A percentile compares a stretch with the other conserved stretches of the same genome.
Conservation (phyloP, 2,329 filamentous ascomycete genomes). For the Aspergillus sp. region DNA sequence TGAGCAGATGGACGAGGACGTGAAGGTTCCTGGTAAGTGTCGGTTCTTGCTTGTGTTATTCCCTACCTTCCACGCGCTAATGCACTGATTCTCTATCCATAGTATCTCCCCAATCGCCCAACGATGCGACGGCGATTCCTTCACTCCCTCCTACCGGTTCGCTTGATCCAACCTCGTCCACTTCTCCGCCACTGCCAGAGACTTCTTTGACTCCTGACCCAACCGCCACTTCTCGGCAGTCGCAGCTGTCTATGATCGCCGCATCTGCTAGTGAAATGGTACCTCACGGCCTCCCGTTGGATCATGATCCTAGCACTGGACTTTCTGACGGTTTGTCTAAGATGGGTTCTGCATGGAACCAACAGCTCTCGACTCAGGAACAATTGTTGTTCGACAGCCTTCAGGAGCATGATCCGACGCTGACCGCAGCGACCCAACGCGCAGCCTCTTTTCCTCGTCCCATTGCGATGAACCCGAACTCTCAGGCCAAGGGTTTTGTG, state of each 20-base stretch:
- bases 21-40: constrained; percentile 24
- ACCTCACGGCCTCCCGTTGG: constrained; percentile 37
- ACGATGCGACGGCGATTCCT: constrained; percentile 29
- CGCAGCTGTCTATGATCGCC: constrained; percentile 47
- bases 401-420: constrained; percentile 39
- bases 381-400: constrained; percentile 41
- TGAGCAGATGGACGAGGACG: constrained; percentile 27
- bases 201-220: constrained; percentile 36
- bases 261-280: constrained; percentile 49
- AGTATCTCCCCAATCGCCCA: constrained; percentile 32
- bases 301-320: constrained; percentile 29
- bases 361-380: constrained; percentile 39
- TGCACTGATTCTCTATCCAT: constrained; percentile 1
- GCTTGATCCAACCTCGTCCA: constrained; percentile 32
- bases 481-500: constrained; percentile 40
- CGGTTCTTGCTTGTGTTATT: constrained; percentile 6
- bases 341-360: constrained; percentile 31
- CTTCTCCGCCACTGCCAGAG: constrained; percentile 35
- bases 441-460: constrained; percentile 42
- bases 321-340: constrained; percentile 31
- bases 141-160: constrained; percentile 32
- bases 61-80: constrained; percentile 15
- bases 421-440: constrained; percentile 40
- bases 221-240: constrained; percentile 38
- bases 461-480: constrained; percentile 44